Evolutionary conservation across 805 yeast genomes (phyloP).

Genomic region (Yarrowia alimentaria): DNA sequence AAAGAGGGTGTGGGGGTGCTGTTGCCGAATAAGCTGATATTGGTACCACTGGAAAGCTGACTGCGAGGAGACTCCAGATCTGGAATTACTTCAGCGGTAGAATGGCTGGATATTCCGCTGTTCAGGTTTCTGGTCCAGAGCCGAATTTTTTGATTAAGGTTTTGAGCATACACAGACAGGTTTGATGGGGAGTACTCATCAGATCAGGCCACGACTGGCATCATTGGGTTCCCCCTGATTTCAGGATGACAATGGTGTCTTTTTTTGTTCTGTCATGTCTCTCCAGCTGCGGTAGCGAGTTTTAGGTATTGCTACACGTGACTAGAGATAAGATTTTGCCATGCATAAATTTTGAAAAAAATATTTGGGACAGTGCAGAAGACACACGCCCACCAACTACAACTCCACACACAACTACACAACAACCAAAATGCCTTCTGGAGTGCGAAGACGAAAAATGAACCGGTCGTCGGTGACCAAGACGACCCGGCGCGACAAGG

Average conservation of each 20-base stretch:
- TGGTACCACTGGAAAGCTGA: neutral
- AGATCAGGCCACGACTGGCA: too few relatives aligned
- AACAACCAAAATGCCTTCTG: slow-evolving; percentile 39
- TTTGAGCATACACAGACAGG: too few relatives aligned
- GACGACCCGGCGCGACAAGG: slow-evolving; percentile 67
- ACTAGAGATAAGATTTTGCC: neutral
- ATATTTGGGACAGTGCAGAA: too few relatives aligned
- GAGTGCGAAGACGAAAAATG: slow-evolving; percentile 83
- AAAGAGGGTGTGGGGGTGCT: neutral
- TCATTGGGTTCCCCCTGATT: too few relatives aligned
- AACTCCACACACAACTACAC: slow-evolving; percentile 1
- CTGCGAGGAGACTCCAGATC: neutral
- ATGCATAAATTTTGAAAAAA: slow-evolving; percentile 7
- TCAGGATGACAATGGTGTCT: too few relatives aligned
- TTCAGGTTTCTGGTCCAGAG: too few relatives aligned
- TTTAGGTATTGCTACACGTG: neutral
- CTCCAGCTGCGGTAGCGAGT: too few relatives aligned
- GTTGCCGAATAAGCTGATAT: neutral
- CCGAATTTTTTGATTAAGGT: too few relatives aligned
- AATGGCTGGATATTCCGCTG: too few relatives aligned
- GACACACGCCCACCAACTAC: neutral
- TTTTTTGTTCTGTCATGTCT: neutral
- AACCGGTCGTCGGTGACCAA: slow-evolving; percentile 67
- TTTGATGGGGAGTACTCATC: too few relatives aligned
- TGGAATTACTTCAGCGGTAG: too few relatives aligned